Evolutionary conservation across 805 yeast genomes (phyloP).

Genomic region (Millerago galiae): DNA sequence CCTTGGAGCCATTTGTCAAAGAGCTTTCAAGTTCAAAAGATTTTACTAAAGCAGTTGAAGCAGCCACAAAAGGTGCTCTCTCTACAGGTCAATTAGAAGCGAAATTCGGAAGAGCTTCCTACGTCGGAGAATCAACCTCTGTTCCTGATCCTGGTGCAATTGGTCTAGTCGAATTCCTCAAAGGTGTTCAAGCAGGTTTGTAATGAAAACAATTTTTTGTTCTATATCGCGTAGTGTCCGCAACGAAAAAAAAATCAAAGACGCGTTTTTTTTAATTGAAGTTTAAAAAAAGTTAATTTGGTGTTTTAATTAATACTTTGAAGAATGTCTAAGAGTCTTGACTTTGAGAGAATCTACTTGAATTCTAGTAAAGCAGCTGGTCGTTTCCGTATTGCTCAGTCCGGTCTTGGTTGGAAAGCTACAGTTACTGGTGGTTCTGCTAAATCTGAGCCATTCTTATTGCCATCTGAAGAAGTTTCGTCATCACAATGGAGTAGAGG

Average conservation of each 20-base stretch:
- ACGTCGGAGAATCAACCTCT: conserved; percentile 65
- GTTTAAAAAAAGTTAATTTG: neutral
- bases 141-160: conserved; percentile 95
- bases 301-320: neutral
- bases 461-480: conserved; percentile 81
- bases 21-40: conserved; percentile 46
- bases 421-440: conserved; percentile 42
- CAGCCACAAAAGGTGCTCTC: conserved; percentile 73
- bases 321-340: conserved; percentile 31
- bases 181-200: conserved; percentile 28
- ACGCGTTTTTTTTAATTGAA: neutral
- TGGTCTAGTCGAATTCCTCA: conserved; percentile 58
- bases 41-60: conserved; percentile 52
- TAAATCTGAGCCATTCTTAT: conserved; percentile 67
- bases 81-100: conserved; percentile 71
- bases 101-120: conserved; percentile 89
- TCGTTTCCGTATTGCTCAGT: conserved; percentile 87
- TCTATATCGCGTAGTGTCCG: neutral
- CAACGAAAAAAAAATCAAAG: neutral
- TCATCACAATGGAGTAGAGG: conserved; percentile 90
- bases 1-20: conserved; percentile 80
- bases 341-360: conserved; percentile 85
- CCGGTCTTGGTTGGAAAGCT: conserved; percentile 98
- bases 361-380: conserved; percentile 83
- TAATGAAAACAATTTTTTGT: neutral